Evolutionary conservation across 2,329 filamentous ascomycete species (phyloP).

Genomic region (Epichloe sylvatica): DNA sequence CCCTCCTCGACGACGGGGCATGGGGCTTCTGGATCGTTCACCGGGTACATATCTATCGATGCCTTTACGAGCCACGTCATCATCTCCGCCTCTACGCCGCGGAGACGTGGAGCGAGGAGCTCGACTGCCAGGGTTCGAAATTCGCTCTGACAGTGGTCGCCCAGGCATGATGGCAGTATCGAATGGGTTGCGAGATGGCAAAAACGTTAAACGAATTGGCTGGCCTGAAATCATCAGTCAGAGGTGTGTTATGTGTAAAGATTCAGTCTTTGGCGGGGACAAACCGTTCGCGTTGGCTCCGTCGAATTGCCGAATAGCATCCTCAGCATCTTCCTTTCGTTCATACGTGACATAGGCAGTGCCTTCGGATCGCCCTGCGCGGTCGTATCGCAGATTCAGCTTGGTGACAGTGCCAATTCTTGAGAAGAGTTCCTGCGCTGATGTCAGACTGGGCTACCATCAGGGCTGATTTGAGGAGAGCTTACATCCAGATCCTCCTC

Average conservation of each 20-base stretch:
- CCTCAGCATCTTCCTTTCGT: constrained; percentile 52
- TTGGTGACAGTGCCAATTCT: constrained; percentile 59
- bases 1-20: constrained; percentile 37
- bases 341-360: constrained; percentile 74
- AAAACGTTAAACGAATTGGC: constrained; percentile 60
- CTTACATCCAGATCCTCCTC: constrained; percentile 67
- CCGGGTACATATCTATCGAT: constrained; percentile 73
- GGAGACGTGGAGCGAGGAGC: constrained; percentile 52
- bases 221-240: constrained; percentile 40
- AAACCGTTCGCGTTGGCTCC: constrained; percentile 76
- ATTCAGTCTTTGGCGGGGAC: background rate
- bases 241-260: background rate
- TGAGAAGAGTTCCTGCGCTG: constrained; percentile 57
- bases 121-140: constrained; percentile 40
- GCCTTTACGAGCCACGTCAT: constrained; percentile 47
- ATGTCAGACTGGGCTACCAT: constrained; percentile 12
- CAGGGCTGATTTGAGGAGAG: background rate
- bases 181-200: constrained; percentile 46
- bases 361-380: constrained; percentile 76
- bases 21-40: constrained; percentile 43
- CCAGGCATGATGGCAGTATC: constrained; percentile 41
- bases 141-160: constrained; percentile 45
- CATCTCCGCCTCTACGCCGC: constrained; percentile 31
- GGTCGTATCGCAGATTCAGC: constrained; percentile 67
- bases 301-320: constrained; percentile 68